These are phyloP conservation scores for Metschnikowia similis DNA, from an alignment of 805 yeast species.

Conservation along the genomic window DNA sequence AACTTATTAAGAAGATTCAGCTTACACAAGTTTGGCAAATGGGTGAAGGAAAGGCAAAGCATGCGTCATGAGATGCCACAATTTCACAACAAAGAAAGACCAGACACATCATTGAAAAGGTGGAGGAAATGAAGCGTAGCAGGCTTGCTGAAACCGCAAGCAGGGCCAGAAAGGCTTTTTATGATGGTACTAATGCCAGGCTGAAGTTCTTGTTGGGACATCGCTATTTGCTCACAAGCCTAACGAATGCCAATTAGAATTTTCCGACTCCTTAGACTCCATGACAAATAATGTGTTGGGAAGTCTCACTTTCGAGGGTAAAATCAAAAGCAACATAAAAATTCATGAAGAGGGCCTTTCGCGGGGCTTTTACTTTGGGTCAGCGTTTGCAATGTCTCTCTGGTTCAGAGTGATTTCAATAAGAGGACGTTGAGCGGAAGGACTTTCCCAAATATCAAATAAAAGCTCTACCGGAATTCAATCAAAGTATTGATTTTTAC, in stretches of 20 bases:
- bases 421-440: neutral
- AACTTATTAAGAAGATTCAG: too few relatives aligned
- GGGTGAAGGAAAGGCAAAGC: too few relatives aligned
- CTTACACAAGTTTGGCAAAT: too few relatives aligned
- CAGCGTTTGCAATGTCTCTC: neutral
- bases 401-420: neutral
- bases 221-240: neutral
- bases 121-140: neutral
- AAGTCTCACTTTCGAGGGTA: neutral
- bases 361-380: neutral
- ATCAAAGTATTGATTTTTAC: neutral
- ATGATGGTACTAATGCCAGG: constrained; percentile 1
- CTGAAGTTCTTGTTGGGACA: constrained; percentile 5
- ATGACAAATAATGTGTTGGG: neutral
- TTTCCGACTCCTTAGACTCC: neutral
- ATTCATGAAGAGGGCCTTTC: neutral
- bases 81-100: neutral
- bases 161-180: neutral
- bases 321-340: neutral
- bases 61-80: too few relatives aligned
- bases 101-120: too few relatives aligned
- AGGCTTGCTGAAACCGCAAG: neutral
- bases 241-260: neutral
- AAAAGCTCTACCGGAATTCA: neutral
- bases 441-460: neutral